Base-by-base conservation (phyloP, 2,329 filamentous ascomycete genomes). In the Albifimbria verrucaria region DNA sequence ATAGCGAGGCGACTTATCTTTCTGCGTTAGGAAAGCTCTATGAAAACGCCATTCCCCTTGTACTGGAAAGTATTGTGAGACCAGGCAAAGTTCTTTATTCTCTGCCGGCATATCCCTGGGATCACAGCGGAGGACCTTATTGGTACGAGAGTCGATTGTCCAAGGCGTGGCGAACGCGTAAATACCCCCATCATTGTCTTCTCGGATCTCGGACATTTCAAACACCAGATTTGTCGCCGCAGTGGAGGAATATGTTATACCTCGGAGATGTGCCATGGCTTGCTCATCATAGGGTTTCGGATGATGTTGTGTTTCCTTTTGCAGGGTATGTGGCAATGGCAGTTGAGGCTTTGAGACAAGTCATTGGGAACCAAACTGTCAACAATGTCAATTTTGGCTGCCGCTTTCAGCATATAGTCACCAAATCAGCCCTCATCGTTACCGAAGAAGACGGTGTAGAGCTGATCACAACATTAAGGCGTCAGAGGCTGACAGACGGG, bases 201-300 rank as follows among this genome's bases (percentile, higher is more conserved):
- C 46, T 48, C 24, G 46, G 46, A n/a, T 12, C 46, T n/a, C 46
- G 46, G 17, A 32, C 24, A 25, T 20, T 17, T 24, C 24, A 32
- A 21, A 15, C 46, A 48, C n/a, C 20, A n/a, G 46, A 48, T n/a
- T 18, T 48, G 12, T 24, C 28, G 25, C 46, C 46, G 17, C 28
- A 15, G 10, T 76, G 72, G 72, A 65, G 70, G 18, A 68, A 69
- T 11, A 70, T 69, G 51, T 61, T 75, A 26, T 66, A 69, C 3
- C 20, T 71, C 3, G 55, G 58, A 1, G 71, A 77, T 51, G 66
- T 71, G 22, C 70, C 72, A 0, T 77, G 74, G 74, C 59, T 77
- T 2, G 51, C 56, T 21, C 70, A 77, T 45, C 75, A 77, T 49
- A 64, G 68, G 17, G 66, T 77, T n/a, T 69, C 72, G 39, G 66